phyloP scores from a whole-genome alignment of 1,284 basidiomycete genomes.

The Rhodotorula glutinis region DNA sequence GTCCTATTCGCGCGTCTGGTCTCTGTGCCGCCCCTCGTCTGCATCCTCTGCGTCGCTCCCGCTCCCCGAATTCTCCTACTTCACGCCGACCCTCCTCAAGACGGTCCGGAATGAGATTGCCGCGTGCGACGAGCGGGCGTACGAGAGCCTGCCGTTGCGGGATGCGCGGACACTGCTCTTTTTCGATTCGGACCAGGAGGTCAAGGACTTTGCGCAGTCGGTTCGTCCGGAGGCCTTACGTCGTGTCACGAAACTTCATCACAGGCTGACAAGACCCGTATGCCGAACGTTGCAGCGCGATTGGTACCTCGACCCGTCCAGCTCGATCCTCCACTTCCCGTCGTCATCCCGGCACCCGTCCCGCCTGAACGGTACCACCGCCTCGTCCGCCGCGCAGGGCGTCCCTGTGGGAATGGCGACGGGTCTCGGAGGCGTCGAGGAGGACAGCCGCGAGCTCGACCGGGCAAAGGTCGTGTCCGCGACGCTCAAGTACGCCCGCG shows the following conservation, averaged over 20 bases:
- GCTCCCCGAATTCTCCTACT: constrained; percentile 78
- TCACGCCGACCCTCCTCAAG: constrained; percentile 85
- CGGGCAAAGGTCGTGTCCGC: constrained; percentile 73
- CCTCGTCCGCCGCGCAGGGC: neutral
- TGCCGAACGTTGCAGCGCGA: constrained; percentile 42
- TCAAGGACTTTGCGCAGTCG: constrained; percentile 72
- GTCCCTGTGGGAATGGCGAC: constrained; percentile 71
- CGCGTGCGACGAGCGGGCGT: constrained; percentile 85
- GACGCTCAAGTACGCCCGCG: constrained; percentile 72
- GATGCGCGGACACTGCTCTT: constrained; percentile 85
- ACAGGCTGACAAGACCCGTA: neutral
- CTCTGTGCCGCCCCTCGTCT: constrained; percentile 63
- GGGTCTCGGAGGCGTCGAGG: constrained; percentile 58
- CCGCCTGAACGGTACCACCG: constrained; percentile 8
- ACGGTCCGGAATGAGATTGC: constrained; percentile 92
- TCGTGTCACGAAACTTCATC: too few relatives aligned
- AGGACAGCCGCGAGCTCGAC: constrained; percentile 68
- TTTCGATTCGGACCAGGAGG: constrained; percentile 72
- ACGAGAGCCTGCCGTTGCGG: constrained; percentile 77
- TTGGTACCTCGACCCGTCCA: constrained; percentile 49
- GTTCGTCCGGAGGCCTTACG: constrained; percentile 33
- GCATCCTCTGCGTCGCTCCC: constrained; percentile 25
- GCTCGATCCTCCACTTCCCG: constrained; percentile 46
- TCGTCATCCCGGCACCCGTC: constrained; percentile 17
- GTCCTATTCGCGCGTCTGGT: constrained; percentile 96